Evolutionary conservation across 345 rosid genomes (phyloP).

Genomic region (Raphanus raphanistrum): DNA sequence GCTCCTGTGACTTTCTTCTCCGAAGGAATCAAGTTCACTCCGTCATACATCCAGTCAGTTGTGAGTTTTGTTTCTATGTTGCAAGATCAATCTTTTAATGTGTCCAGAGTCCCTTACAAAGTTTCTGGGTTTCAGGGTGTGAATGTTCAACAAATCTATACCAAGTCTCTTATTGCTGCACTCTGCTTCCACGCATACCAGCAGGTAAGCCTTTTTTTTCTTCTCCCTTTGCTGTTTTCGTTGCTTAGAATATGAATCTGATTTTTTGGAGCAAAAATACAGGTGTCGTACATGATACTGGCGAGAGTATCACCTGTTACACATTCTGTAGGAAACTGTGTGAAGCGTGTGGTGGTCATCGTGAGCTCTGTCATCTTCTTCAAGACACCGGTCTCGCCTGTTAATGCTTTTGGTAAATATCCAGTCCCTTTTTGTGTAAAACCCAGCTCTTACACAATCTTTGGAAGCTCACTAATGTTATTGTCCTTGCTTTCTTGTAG

Average conservation of each 20-base stretch:
- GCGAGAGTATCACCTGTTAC: conserved; percentile 97
- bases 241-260: background rate
- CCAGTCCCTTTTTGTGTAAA: background rate
- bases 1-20: conserved; percentile 77
- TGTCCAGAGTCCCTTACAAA: conserved; percentile 25
- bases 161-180: conserved; percentile 76
- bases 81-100: background rate
- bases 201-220: conserved; percentile 59
- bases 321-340: conserved; percentile 98
- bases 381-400: conserved; percentile 73
- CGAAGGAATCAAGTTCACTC: conserved; percentile 94
- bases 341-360: conserved; percentile 99
- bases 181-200: conserved; percentile 97
- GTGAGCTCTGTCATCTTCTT: conserved; percentile 97
- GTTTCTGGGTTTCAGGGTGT: conserved; percentile 51
- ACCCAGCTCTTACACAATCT: background rate
- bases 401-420: conserved; percentile 81
- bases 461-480: conserved; percentile 18
- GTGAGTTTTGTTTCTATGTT: conserved; percentile 53
- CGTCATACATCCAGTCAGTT: conserved; percentile 73
- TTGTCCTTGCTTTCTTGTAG: conserved; percentile 43
- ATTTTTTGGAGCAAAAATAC: conserved; percentile 17
- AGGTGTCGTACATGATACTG: conserved; percentile 97
- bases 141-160: conserved; percentile 62
- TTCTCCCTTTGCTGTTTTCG: background rate